Evolutionary conservation across 1,139 yeast species (phyloP), one percentile per base, ranked within the genome.

Genomic region (Suhomyces ambrosiae): DNA sequence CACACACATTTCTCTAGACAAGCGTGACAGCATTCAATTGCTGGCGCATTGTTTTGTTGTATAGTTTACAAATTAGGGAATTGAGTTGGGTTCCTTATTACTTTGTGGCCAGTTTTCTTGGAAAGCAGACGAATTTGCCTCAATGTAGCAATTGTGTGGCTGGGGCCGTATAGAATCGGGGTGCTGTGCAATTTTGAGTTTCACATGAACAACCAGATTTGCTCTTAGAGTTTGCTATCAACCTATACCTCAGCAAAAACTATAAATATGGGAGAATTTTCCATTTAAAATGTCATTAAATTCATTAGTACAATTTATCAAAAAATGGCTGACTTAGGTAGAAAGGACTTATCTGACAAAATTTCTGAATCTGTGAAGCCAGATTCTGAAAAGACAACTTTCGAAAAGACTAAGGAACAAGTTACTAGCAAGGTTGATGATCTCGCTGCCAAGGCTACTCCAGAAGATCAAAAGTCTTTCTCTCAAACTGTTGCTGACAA

Each of bases 301-400:
- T 3, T 4, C 27, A 24, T 12, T 5, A n/a, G 15, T 9, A 15
- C 13, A 6, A 26, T 19, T 12, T 14, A 11, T 24, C 5, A 10
- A 32, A 48, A 23, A 24, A 83, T 83, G 89, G 79, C 89, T 54
- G 89, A 83, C 77, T 63, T 75, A 48, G 87, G 86, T 52, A 85
- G 95, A 83, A 86, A 86, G 66, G 66, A 74, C 60, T 72, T 88
- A 55, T 54, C 82, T 49, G 84, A 81, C 61, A 86, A 87, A 68
- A 67, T 77, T 48, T 41, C 72, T 41, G 96, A 87, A 74, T 57
- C 76, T 37, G 47, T 84, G 40, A 86, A 78, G 52, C 96, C 96
- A 57, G 82, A 87, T 42, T 65, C 78, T 37, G 74, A 85, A 61
- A 88, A 88, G 74, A 49, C 80, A 33, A 65, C 71, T 52, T 62